Conservation (phyloP, 306 rosid species). For the Macrotyloma uniflorum region DNA sequence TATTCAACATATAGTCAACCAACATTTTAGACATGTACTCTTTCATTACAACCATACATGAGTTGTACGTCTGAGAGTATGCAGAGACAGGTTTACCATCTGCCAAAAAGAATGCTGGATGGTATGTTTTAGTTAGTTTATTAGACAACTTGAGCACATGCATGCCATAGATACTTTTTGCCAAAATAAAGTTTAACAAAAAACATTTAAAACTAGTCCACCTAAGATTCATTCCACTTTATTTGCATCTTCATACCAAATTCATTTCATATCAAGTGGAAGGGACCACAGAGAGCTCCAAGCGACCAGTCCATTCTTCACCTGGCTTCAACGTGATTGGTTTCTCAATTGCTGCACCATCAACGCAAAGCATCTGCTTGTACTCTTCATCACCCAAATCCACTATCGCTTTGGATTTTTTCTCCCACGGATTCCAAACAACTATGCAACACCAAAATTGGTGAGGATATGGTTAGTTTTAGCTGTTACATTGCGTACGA, state of each 20-base stretch:
- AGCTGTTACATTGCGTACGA: not conserved
- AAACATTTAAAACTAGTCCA: not conserved
- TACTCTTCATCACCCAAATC: constrained; percentile 94
- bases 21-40: not conserved
- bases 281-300: constrained; percentile 71
- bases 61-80: not conserved
- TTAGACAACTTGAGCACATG: not conserved
- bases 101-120: constrained; percentile 6
- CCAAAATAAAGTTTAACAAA: not conserved
- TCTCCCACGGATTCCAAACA: constrained; percentile 99
- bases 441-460: constrained; percentile 49
- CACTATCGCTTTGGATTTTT: constrained; percentile 58
- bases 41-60: not conserved
- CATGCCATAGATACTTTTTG: not conserved
- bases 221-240: not conserved
- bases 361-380: constrained; percentile 86
- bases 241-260: not conserved
- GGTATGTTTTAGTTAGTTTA: not conserved
- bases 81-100: not conserved
- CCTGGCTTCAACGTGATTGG: constrained; percentile 80
- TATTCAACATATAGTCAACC: not conserved
- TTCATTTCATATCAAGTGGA: constrained; percentile 49
- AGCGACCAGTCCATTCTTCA: constrained; percentile 84
- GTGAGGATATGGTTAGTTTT: constrained; percentile 20
- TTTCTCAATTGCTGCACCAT: constrained; percentile 84